phyloP scores from a whole-genome alignment of 2,329 filamentous ascomycete species.

The Paraphaeosphaeria sporulosa region DNA sequence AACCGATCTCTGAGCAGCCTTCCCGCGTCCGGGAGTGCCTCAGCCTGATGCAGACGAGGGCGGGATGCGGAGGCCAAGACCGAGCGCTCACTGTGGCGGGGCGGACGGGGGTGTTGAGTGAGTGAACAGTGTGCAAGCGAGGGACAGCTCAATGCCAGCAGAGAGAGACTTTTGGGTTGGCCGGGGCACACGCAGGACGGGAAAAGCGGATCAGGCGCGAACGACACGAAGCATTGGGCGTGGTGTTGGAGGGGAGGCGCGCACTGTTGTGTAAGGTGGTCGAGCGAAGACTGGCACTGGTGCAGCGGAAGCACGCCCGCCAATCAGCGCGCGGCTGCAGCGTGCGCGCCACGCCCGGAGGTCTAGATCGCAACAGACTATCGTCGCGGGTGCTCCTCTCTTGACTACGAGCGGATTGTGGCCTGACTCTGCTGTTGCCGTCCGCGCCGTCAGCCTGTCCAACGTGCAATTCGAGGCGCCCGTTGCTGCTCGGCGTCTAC shows the following conservation, averaged over 20 bases:
- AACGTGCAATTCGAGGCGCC: background rate
- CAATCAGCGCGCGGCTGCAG: slow-evolving; percentile 13
- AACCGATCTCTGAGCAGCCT: background rate
- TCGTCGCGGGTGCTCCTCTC: background rate
- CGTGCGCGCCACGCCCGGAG: slow-evolving; percentile 15
- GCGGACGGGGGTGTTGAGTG: slow-evolving; percentile 15
- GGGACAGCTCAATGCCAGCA: slow-evolving; percentile 2
- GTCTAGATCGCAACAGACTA: slow-evolving; percentile 1
- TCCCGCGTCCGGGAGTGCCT: background rate
- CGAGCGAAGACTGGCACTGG: slow-evolving; percentile 3
- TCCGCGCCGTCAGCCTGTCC: slow-evolving; percentile 10
- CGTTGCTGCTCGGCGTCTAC: background rate
- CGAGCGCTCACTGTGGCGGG: slow-evolving; percentile 3
- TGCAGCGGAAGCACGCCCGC: slow-evolving; percentile 3
- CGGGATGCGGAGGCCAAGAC: slow-evolving; percentile 14
- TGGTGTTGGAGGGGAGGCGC: background rate
- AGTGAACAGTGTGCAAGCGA: slow-evolving; percentile 11
- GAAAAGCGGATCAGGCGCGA: background rate
- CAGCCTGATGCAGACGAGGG: slow-evolving; percentile 6
- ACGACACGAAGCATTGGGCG: background rate
- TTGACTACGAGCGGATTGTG: slow-evolving; percentile 4
- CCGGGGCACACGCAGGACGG: background rate
- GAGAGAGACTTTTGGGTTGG: background rate
- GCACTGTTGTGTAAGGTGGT: slow-evolving; percentile 1
- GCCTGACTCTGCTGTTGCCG: slow-evolving; percentile 13